phyloP scores from a whole-genome alignment of 306 rosid species.

The Quercus wislizeni region DNA sequence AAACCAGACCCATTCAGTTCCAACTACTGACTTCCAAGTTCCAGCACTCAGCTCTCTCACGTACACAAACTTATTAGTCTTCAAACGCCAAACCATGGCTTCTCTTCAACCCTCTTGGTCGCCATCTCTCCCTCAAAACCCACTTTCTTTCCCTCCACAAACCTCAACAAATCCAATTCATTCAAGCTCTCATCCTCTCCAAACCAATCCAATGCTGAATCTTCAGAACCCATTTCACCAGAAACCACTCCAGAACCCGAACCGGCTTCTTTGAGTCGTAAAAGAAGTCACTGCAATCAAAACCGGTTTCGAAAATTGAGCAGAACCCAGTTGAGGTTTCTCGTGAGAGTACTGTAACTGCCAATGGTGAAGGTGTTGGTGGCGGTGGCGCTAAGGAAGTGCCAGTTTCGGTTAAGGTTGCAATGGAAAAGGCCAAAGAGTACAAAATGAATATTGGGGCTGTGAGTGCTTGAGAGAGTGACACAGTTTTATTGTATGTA shows the following conservation, averaged over 20 bases:
- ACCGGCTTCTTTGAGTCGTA: constrained; percentile 35
- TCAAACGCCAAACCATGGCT: too few species aligned
- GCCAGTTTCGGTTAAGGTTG: constrained; percentile 44
- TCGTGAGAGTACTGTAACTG: constrained; percentile 5
- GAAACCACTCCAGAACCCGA: constrained; percentile 24
- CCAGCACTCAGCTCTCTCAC: too few species aligned
- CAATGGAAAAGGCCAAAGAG: constrained; percentile 60
- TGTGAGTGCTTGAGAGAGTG: constrained; percentile 3
- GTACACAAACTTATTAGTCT: too few species aligned
- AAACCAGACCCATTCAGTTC: too few species aligned
- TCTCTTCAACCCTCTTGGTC: neutral
- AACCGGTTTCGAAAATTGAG: constrained; percentile 23
- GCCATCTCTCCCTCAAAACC: constrained; percentile 32
- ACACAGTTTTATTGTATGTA: constrained; percentile 14
- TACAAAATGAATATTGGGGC: constrained; percentile 36
- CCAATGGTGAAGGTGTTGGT: constrained; percentile 12
- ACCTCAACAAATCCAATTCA: constrained; percentile 10
- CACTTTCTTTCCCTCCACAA: constrained; percentile 26
- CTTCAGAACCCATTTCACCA: constrained; percentile 32
- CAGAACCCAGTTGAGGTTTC: constrained; percentile 25
- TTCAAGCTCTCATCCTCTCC: constrained; percentile 33
- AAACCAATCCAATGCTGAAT: constrained; percentile 33
- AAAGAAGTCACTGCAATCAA: constrained; percentile 31
- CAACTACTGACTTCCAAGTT: too few species aligned
- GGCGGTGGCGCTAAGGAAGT: constrained; percentile 32